Evolutionary conservation across 164 flowering plant species (phyloP), one percentile per base, ranked within the genome.

Genomic region (Annona squamosa): DNA sequence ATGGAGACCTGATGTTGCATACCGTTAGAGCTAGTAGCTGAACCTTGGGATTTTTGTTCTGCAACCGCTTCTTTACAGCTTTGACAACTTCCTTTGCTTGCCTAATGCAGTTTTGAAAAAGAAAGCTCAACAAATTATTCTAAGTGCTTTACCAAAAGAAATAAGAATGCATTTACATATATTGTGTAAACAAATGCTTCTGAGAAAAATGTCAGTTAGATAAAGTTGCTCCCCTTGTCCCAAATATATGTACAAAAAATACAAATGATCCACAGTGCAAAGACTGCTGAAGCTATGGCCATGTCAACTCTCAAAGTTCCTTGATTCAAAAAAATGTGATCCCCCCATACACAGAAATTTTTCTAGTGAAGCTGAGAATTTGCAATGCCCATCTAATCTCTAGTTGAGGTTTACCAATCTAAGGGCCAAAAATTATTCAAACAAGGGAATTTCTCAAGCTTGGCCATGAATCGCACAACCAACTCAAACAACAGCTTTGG

Each of bases 11-110:
- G 3, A 19, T 13, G 3, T 48, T 12, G 76, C 83, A 66, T 89
- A 96, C 99, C 89, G 97, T 96, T 78, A 96, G 82, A 70, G 98
- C 82, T 46, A 96, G 97, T 45, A 90, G 68, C 63, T 96, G 98
- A 74, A 93, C 97, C 77, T 82, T 88, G 10, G 97, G 84, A 76
- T 79, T 96, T 86, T 84, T 91, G 82, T 92, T 85, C 84, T 85
- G 97, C 81, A 96, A 80, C 48, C 99, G 85, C 73, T 82, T 96
- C 83, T 93, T 96, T 80, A 93, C 77, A 65, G 91, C 93, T 79
- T 89, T 96, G 17, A 90, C 86, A 13, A 90, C 97, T 78, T 96
- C 98, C 85, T 90, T 96, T 1, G 95, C 95, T 78, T 87, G 85
- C 91, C 98, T 93, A 86, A 66, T 46, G 69, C 81, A 74, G 73